These are phyloP conservation scores for Actinidia chinensis DNA, from an alignment of 179 eudicot species.

Conservation along the genomic window DNA sequence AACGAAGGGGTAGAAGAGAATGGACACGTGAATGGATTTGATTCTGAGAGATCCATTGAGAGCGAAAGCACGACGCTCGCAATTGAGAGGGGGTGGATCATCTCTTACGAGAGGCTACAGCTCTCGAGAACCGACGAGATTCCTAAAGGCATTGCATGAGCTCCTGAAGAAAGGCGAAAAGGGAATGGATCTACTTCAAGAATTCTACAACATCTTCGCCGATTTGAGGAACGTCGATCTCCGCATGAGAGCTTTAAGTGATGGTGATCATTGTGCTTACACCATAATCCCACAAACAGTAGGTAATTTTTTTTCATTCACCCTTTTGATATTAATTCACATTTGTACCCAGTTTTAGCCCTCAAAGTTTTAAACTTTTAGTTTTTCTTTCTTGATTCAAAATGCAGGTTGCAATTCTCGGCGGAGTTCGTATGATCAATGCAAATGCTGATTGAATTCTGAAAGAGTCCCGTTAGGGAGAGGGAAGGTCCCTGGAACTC, in stretches of 20 bases:
- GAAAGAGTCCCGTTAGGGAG: conserved; percentile 31
- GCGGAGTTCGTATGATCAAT: conserved; percentile 17
- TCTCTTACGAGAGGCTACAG: conserved; percentile 54
- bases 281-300: background rate
- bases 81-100: conserved; percentile 52
- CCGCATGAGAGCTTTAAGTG: conserved; percentile 43
- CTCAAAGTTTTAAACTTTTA: background rate
- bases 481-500: conserved; percentile 28
- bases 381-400: background rate
- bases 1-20: conserved; percentile 28
- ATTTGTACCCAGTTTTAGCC: no score
- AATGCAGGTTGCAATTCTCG: conserved; percentile 38
- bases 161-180: conserved; percentile 56
- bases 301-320: background rate
- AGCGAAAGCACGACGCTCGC: conserved; percentile 31
- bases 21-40: conserved; percentile 32
- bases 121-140: conserved; percentile 54
- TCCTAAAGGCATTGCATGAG: conserved; percentile 53
- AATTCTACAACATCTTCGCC: conserved; percentile 50
- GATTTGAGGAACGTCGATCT: conserved; percentile 62
- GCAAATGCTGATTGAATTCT: background rate
- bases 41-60: conserved; percentile 24
- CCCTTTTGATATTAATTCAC: background rate
- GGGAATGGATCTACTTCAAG: conserved; percentile 51
- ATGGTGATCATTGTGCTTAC: conserved; percentile 4